Conservation (phyloP, 176 grass and related monocot species). For the Musa troglodytarum region DNA sequence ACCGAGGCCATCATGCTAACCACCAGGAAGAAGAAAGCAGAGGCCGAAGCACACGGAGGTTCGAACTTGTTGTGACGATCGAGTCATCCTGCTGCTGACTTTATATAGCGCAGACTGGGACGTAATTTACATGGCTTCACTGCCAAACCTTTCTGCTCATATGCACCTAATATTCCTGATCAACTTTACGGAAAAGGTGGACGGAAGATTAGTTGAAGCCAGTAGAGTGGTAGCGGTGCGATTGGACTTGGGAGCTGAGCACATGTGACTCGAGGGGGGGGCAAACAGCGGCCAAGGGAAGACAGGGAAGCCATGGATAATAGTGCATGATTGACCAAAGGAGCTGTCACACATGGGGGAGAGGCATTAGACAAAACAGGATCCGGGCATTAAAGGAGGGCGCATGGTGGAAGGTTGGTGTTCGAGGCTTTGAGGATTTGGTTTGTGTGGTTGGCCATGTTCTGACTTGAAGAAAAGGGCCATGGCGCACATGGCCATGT, state of each 20-base stretch:
- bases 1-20: not conserved
- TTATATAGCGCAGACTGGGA: not conserved
- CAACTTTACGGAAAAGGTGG: not conserved
- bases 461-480: not conserved
- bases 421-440: not conserved
- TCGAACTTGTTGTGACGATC: too few relatives aligned
- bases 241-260: not conserved
- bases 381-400: too few relatives aligned
- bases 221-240: not conserved
- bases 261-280: not conserved
- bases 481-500: not conserved
- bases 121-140: not conserved
- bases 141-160: not conserved
- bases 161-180: not conserved
- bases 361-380: not conserved
- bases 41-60: too few relatives aligned
- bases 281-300: not conserved
- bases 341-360: not conserved
- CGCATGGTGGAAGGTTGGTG: too few relatives aligned
- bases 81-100: too few relatives aligned
- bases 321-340: not conserved
- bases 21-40: not conserved
- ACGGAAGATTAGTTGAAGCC: not conserved
- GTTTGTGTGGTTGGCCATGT: constrained; percentile 8
- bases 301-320: not conserved